Evolutionary conservation across 495 filamentous ascomycete species (phyloP).

Genomic region (Penicillium argentinense): DNA sequence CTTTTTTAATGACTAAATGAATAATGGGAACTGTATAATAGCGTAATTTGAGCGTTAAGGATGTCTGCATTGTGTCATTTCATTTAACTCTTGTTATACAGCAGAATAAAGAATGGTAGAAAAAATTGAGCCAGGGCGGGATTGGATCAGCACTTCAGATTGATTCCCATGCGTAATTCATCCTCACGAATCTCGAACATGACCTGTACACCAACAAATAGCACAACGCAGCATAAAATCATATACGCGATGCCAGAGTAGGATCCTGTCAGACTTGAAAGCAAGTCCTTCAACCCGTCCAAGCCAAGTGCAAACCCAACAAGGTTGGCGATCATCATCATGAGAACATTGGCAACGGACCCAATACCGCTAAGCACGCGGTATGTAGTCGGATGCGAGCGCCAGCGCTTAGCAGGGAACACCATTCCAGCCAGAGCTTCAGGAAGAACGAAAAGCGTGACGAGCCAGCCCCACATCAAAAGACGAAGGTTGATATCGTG

Average conservation of each 20-base stretch:
- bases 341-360: slow-evolving; percentile 79
- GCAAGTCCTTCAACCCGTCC: slow-evolving; percentile 77
- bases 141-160: slow-evolving; percentile 72
- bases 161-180: slow-evolving; percentile 78
- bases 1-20: slow-evolving; percentile 24
- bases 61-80: slow-evolving; percentile 1
- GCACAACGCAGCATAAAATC: slow-evolving; percentile 58
- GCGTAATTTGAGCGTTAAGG: slow-evolving; percentile 5
- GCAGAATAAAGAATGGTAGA: too few species aligned
- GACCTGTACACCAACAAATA: slow-evolving; percentile 87
- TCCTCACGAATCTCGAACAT: slow-evolving; percentile 95
- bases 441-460: slow-evolving; percentile 89
- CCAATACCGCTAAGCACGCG: slow-evolving; percentile 82
- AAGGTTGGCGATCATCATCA: slow-evolving; percentile 96
- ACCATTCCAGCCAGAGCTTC: slow-evolving; percentile 69
- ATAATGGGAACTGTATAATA: slow-evolving; percentile 25
- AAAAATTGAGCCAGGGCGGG: background rate
- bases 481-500: slow-evolving; percentile 94
- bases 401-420: slow-evolving; percentile 73
- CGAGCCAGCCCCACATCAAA: slow-evolving; percentile 94
- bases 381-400: slow-evolving; percentile 64
- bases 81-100: background rate
- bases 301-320: slow-evolving; percentile 92
- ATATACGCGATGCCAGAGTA: slow-evolving; percentile 76
- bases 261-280: slow-evolving; percentile 70